Conservation (phyloP, 805 yeast genomes). For the Starmerella davenportii region DNA sequence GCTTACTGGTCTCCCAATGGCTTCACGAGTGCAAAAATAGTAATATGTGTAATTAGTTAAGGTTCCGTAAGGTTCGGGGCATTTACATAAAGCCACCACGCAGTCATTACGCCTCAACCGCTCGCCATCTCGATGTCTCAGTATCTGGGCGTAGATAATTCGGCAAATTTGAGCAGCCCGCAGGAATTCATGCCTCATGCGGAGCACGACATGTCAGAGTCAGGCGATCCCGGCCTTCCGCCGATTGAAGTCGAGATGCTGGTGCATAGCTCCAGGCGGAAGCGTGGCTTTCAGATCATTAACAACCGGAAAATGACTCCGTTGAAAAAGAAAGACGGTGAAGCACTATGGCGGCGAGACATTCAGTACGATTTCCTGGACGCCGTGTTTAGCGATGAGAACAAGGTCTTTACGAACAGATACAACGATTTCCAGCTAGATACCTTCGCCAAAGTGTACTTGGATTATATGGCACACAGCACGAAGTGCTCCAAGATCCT, state of each 20-base stretch:
- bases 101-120: too few relatives aligned
- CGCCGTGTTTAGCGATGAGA: constrained; percentile 43
- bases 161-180: too few relatives aligned
- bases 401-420: constrained; percentile 41
- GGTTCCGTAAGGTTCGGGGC: neutral
- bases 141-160: too few relatives aligned
- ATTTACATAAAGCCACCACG: too few relatives aligned
- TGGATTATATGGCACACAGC: constrained; percentile 65
- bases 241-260: neutral
- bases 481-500: constrained; percentile 68
- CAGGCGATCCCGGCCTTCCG: too few relatives aligned
- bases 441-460: constrained; percentile 70
- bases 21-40: neutral
- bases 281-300: constrained; percentile 6
- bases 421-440: constrained; percentile 23
- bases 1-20: neutral
- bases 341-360: constrained; percentile 75
- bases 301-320: constrained; percentile 24
- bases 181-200: too few relatives aligned
- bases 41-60: neutral
- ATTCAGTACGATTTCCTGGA: constrained; percentile 67
- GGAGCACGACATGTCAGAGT: too few relatives aligned
- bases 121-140: too few relatives aligned
- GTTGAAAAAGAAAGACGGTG: constrained; percentile 78
- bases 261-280: neutral